A percentile compares a stretch with the other conserved stretches of the same genome.
Conservation (phyloP, 2,329 filamentous ascomycete genomes). For the Aspergillus eucalypticola region DNA sequence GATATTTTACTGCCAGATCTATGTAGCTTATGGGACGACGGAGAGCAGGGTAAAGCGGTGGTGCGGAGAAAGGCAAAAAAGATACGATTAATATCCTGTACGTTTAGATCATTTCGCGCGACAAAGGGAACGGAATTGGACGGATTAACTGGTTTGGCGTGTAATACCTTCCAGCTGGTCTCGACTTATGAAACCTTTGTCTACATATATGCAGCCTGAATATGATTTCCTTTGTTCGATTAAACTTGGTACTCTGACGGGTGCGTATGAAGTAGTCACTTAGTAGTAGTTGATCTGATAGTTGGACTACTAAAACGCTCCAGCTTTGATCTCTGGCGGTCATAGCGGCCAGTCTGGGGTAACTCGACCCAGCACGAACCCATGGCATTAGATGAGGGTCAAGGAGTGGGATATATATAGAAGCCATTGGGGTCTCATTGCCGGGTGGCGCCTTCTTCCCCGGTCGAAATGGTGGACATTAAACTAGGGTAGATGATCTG, state of each 20-base stretch:
- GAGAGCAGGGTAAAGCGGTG: conserved; percentile 23
- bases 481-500: too few relatives aligned
- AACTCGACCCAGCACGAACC: background rate
- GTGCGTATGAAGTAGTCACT: background rate
- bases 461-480: background rate
- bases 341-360: background rate
- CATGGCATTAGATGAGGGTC: background rate
- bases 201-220: conserved; percentile 29
- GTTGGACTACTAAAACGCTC: background rate
- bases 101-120: conserved; percentile 43
- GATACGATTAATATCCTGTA: conserved; percentile 45
- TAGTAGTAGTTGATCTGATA: background rate
- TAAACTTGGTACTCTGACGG: background rate
- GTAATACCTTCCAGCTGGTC: conserved; percentile 26
- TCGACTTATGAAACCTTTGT: conserved; percentile 20
- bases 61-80: conserved; percentile 29
- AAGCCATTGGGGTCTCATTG: background rate
- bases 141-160: conserved; percentile 20
- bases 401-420: background rate
- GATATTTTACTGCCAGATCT: conserved; percentile 19
- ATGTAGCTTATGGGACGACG: conserved; percentile 29
- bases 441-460: background rate
- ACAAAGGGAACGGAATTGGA: conserved; percentile 31
- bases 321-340: background rate
- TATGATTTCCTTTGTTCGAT: conserved; percentile 39